These are phyloP conservation scores for Anisogramma anomala DNA, from an alignment of 2,329 filamentous ascomycete genomes.

Conservation along the genomic window DNA sequence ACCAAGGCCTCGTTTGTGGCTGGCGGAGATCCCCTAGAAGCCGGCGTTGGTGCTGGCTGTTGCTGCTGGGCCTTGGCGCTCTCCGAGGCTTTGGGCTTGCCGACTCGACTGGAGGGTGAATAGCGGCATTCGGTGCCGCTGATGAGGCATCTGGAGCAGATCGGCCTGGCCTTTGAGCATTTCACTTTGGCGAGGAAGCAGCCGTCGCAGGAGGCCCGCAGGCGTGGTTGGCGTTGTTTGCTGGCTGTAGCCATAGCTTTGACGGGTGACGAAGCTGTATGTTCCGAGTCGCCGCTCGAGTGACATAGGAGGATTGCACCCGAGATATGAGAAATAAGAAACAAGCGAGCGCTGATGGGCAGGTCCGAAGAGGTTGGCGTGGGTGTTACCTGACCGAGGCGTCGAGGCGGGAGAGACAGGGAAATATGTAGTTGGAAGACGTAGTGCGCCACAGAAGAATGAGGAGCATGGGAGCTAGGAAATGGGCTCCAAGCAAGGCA, in stretches of 20 bases:
- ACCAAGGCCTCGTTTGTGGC: constrained; percentile 22
- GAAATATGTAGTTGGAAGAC: neutral
- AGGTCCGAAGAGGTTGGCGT: neutral
- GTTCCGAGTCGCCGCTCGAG: neutral
- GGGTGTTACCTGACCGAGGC: neutral
- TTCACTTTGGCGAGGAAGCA: constrained; percentile 47
- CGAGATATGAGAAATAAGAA: neutral
- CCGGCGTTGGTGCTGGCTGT: neutral
- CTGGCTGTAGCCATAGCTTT: constrained; percentile 17
- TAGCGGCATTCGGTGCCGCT: constrained; percentile 40
- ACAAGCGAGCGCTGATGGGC: neutral
- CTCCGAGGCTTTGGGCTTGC: constrained; percentile 35
- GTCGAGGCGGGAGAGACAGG: neutral
- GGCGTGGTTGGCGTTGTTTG: constrained; percentile 29
- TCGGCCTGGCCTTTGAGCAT: constrained; percentile 41
- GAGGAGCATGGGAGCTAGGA: neutral
- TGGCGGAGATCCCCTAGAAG: constrained; percentile 18
- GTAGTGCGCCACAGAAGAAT: neutral
- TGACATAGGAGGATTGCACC: neutral
- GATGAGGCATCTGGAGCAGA: constrained; percentile 39
- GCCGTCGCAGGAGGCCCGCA: constrained; percentile 40
- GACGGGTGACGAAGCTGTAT: neutral
- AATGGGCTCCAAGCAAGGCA: neutral
- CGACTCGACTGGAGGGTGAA: constrained; percentile 39
- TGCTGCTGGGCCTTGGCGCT: constrained; percentile 16